Percentiles rank a stretch among this genome's conserved stretches.
These are phyloP conservation scores for Cyclospora cayetanensis DNA, from an alignment of 169 alveolate genomes.

Conservation along the genomic window DNA sequence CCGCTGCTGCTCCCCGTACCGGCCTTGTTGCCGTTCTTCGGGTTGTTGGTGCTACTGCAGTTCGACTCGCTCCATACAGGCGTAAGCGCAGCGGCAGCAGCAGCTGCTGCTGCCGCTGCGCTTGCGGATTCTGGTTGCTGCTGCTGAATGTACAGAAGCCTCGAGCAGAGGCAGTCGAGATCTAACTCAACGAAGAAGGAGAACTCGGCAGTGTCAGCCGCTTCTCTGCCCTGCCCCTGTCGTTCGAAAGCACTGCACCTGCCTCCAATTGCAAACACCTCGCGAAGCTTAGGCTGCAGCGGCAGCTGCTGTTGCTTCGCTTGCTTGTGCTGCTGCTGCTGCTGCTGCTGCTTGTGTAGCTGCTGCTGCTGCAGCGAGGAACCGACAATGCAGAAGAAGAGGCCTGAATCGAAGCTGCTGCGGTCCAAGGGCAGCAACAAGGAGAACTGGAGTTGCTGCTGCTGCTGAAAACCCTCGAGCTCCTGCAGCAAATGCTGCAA, in stretches of 20 bases:
- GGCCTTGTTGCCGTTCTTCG: not conserved
- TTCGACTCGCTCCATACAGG: not conserved
- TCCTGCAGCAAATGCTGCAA: too few relatives aligned
- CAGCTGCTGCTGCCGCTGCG: constrained; percentile 14
- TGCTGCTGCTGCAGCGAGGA: not conserved
- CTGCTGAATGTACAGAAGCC: not conserved
- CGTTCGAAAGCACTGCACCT: not conserved
- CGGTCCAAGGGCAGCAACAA: not conserved
- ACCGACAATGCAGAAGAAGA: not conserved
- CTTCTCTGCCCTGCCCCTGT: not conserved
- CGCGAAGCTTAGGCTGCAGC: not conserved
- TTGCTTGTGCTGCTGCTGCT: too few relatives aligned
- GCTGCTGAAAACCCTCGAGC: not conserved
- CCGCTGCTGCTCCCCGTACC: not conserved
- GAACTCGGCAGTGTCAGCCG: not conserved
- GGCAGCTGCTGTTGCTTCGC: too few relatives aligned
- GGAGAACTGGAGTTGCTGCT: not conserved
- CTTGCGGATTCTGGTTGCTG: not conserved
- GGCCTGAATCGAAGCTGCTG: not conserved
- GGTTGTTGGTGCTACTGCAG: not conserved
- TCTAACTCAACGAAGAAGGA: not conserved
- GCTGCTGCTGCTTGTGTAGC: too few relatives aligned
- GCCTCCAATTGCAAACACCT: not conserved
- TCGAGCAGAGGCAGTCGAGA: not conserved
- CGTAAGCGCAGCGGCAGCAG: too few relatives aligned